phyloP scores from a whole-genome alignment of 306 rosid genomes.

The Heteromeles arbutifolia region DNA sequence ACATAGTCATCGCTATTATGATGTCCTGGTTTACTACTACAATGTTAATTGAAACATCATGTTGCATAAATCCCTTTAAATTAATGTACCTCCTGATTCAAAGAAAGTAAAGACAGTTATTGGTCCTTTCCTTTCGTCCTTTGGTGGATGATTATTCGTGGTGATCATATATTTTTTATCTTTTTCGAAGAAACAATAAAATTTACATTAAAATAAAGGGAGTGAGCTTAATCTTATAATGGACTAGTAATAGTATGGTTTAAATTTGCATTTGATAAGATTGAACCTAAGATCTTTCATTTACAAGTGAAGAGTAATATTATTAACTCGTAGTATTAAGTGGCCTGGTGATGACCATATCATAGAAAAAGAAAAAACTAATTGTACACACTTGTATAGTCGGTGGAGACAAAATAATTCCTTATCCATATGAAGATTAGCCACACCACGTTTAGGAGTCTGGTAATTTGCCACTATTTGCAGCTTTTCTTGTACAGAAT shows the following conservation, averaged over 20 bases:
- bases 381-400: background rate
- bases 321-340: fast-evolving
- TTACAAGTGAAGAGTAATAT: fast-evolving
- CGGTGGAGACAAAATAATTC: conserved; percentile 7
- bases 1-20: too few relatives aligned
- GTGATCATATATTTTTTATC: too few relatives aligned
- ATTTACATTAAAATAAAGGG: fast-evolving
- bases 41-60: too few relatives aligned
- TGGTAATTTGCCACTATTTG: background rate
- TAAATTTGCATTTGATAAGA: fast-evolving
- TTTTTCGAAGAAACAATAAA: fast-evolving
- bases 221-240: fast-evolving
- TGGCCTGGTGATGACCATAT: fast-evolving
- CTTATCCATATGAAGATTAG: background rate
- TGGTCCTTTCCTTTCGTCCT: too few relatives aligned
- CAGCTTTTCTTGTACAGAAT: conserved; percentile 1
- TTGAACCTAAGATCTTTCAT: too few relatives aligned
- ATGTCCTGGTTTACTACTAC: too few relatives aligned
- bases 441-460: background rate
- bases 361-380: too few relatives aligned
- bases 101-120: too few relatives aligned
- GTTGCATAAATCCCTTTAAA: too few relatives aligned
- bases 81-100: too few relatives aligned
- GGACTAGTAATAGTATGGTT: fast-evolving
- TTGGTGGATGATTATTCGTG: too few relatives aligned